A percentile compares a stretch with the other conserved stretches of the same genome.
These are phyloP conservation scores for Aureobasidium zeae DNA, from an alignment of 2,329 filamentous ascomycete species.

Conservation along the genomic window DNA sequence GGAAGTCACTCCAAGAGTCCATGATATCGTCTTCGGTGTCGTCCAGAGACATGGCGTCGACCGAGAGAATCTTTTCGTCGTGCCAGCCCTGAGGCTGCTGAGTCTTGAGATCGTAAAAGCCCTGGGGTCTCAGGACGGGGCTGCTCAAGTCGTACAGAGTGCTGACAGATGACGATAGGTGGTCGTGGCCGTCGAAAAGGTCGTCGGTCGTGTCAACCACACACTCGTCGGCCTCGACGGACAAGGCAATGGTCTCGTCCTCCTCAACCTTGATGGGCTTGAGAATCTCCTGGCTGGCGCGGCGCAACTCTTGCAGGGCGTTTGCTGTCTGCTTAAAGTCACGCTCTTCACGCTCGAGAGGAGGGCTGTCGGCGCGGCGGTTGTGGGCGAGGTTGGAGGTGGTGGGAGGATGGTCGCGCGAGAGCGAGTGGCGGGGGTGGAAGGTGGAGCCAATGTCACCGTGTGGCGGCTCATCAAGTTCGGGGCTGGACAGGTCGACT, in stretches of 20 bases:
- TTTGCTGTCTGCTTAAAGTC: constrained; percentile 96
- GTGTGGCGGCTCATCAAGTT: constrained; percentile 58
- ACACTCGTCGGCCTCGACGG: constrained; percentile 39
- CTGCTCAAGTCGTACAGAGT: constrained; percentile 37
- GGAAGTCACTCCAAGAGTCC: constrained; percentile 31
- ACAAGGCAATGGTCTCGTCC: constrained; percentile 25
- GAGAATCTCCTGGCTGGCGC: constrained; percentile 31
- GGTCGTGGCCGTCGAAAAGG: constrained; percentile 38
- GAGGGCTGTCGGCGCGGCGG: constrained; percentile 70
- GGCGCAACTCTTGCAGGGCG: constrained; percentile 54
- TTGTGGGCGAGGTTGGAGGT: constrained; percentile 45
- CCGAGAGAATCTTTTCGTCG: constrained; percentile 7
- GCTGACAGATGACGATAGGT: constrained; percentile 41
- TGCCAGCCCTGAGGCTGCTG: constrained; percentile 6
- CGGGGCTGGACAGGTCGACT: constrained; percentile 78
- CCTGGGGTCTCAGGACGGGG: constrained; percentile 35
- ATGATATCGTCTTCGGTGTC: constrained; percentile 23
- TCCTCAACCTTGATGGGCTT: constrained; percentile 28
- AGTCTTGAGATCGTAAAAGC: constrained; percentile 14
- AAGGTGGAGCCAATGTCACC: constrained; percentile 54
- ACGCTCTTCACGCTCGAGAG: constrained; percentile 86
- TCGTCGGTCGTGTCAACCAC: constrained; percentile 41
- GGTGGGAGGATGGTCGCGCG: constrained; percentile 32
- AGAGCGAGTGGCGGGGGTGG: constrained; percentile 37
- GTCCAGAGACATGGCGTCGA: constrained; percentile 20